phyloP scores from a whole-genome alignment of 148 eudicot genomes.

The Tetragonia tetragonoides region DNA sequence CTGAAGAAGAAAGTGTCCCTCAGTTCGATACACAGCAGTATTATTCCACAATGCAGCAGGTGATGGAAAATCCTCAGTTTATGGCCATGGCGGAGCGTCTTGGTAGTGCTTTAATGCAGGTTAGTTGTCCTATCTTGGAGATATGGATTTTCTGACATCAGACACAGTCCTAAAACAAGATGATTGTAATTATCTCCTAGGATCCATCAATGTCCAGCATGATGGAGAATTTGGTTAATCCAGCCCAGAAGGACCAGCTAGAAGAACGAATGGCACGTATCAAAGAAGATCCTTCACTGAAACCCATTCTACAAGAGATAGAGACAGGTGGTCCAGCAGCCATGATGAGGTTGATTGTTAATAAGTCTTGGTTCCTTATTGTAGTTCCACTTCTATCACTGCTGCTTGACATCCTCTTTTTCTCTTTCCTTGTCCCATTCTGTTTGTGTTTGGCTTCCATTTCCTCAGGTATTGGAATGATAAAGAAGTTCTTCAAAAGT shows the following conservation, averaged over 20 bases:
- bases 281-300: slow-evolving; percentile 91
- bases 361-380: slow-evolving; percentile 3
- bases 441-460: not conserved
- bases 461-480: slow-evolving; percentile 87
- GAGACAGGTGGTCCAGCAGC: slow-evolving; percentile 97
- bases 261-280: slow-evolving; percentile 86
- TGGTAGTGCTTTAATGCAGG: slow-evolving; percentile 94
- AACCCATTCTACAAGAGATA: slow-evolving; percentile 90
- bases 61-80: slow-evolving; percentile 96
- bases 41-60: slow-evolving; percentile 87
- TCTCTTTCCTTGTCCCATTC: slow-evolving; percentile 2
- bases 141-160: not conserved
- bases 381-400: not conserved
- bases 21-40: slow-evolving; percentile 83
- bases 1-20: slow-evolving; percentile 60
- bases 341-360: slow-evolving; percentile 80
- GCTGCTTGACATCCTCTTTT: not conserved
- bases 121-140: slow-evolving; percentile 16
- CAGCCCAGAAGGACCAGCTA: slow-evolving; percentile 66
- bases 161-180: not conserved
- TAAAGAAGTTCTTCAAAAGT: slow-evolving; percentile 78
- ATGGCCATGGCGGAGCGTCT: slow-evolving; percentile 97
- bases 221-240: slow-evolving; percentile 87
- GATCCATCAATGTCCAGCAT: slow-evolving; percentile 96
- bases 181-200: slow-evolving; percentile 35